Evolutionary conservation across 2,329 filamentous ascomycete species (phyloP).

Genomic region (Pseudonectria foliicola): DNA sequence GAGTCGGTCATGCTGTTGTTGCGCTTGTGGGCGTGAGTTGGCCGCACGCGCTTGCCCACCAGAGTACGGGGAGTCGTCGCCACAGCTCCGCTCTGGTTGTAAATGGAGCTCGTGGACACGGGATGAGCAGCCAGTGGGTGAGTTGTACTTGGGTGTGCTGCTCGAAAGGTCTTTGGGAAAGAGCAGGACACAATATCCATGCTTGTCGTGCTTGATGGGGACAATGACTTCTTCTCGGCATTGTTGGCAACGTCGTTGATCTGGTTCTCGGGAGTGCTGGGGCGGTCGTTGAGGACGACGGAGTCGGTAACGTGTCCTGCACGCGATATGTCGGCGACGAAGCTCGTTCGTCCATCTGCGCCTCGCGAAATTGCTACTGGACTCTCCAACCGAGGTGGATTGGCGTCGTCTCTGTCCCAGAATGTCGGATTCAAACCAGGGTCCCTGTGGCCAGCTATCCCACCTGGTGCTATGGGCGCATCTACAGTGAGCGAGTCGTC

Average conservation of each 20-base stretch:
- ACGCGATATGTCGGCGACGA: conserved; percentile 40
- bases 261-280: conserved; percentile 40
- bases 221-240: conserved; percentile 24
- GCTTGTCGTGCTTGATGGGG: conserved; percentile 52
- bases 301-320: conserved; percentile 41
- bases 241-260: conserved; percentile 14
- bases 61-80: conserved; percentile 53
- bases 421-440: conserved; percentile 47
- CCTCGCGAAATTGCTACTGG: conserved; percentile 25
- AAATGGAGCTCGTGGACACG: conserved; percentile 42
- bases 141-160: conserved; percentile 31
- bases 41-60: conserved; percentile 51
- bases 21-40: conserved; percentile 62
- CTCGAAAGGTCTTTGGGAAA: conserved; percentile 45
- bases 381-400: conserved; percentile 38
- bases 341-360: conserved; percentile 27
- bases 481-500: conserved; percentile 55
- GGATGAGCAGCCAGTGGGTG: conserved; percentile 49
- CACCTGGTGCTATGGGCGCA: conserved; percentile 67
- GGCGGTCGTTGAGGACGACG: conserved; percentile 36
- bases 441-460: conserved; percentile 56
- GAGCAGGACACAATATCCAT: conserved; percentile 58
- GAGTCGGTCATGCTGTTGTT: conserved; percentile 87
- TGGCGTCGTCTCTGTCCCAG: conserved; percentile 40
- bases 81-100: conserved; percentile 41